Evolutionary conservation across 2,329 filamentous ascomycete species (phyloP).

Genomic region (Fusarium tupiense): DNA sequence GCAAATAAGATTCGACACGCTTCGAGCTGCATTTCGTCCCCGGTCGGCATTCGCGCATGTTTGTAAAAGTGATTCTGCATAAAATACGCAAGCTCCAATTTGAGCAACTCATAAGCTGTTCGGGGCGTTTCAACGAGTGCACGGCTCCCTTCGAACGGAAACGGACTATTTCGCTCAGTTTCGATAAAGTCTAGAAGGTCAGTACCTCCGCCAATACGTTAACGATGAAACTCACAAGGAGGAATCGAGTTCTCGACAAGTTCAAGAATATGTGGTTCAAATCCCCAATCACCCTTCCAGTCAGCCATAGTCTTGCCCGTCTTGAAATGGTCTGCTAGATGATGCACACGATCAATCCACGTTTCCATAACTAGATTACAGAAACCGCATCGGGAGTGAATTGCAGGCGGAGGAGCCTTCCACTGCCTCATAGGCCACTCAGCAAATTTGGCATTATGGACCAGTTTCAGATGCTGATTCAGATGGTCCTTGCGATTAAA

Average conservation of each 20-base stretch:
- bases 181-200: constrained; percentile 27
- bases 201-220: fast-evolving
- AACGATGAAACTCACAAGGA: constrained; percentile 44
- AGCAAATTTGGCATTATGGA: constrained; percentile 53
- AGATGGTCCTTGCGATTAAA: constrained; percentile 57
- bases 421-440: constrained; percentile 46
- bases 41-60: constrained; percentile 21
- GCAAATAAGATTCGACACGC: constrained; percentile 33
- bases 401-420: constrained; percentile 49
- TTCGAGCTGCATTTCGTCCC: constrained; percentile 36
- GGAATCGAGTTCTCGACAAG: constrained; percentile 55
- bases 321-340: constrained; percentile 55
- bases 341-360: constrained; percentile 49
- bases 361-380: constrained; percentile 50
- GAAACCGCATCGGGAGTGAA: constrained; percentile 53
- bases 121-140: constrained; percentile 30
- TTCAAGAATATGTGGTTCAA: constrained; percentile 50
- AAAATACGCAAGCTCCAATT: constrained; percentile 35
- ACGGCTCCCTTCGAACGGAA: constrained; percentile 31
- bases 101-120: constrained; percentile 36
- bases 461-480: constrained; percentile 52
- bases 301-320: constrained; percentile 53
- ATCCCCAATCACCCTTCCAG: constrained; percentile 56
- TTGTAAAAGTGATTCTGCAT: constrained; percentile 39
- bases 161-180: constrained; percentile 34